Conservation (phyloP, 805 yeast species). For the Candida dajiaensis region DNA sequence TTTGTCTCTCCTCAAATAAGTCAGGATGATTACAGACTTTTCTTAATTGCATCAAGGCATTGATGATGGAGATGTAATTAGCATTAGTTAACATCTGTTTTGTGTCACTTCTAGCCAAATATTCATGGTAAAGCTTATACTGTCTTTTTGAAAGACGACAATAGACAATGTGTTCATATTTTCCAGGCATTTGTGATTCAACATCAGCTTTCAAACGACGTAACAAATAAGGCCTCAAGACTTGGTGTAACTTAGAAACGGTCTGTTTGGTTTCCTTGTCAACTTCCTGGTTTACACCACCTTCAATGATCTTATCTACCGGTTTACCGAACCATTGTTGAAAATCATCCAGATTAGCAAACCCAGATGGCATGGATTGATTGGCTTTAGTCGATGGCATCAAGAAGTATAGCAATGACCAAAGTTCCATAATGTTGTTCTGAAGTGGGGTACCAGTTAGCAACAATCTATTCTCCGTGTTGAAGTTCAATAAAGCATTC, state of each 20-base stretch:
- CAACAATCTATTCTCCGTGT: conserved; percentile 79
- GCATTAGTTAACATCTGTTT: conserved; percentile 91
- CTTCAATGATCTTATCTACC: conserved; percentile 86
- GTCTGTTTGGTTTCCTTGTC: conserved; percentile 79
- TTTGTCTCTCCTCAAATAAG: conserved; percentile 91
- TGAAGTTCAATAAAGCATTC: conserved; percentile 92
- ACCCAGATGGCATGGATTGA: conserved; percentile 80
- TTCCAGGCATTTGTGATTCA: conserved; percentile 98
- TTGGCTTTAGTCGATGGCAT: conserved; percentile 84
- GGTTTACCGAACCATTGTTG: conserved; percentile 99
- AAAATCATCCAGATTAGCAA: conserved; percentile 92
- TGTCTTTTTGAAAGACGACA: conserved; percentile 93
- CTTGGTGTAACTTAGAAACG: conserved; percentile 85
- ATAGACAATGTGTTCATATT: conserved; percentile 89
- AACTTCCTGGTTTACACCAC: conserved; percentile 45
- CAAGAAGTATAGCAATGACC: conserved; percentile 91
- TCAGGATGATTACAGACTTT: conserved; percentile 97
- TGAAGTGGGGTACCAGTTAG: conserved; percentile 97
- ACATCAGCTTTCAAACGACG: conserved; percentile 94
- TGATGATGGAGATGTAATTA: conserved; percentile 88
- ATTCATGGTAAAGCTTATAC: conserved; percentile 87
- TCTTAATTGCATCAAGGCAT: conserved; percentile 95
- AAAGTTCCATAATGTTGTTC: conserved; percentile 87
- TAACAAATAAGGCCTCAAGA: conserved; percentile 83
- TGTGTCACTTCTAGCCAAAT: conserved; percentile 95